These are phyloP conservation scores for Lathyrus oleraceus DNA, from an alignment of 306 rosid species.

Conservation along the genomic window DNA sequence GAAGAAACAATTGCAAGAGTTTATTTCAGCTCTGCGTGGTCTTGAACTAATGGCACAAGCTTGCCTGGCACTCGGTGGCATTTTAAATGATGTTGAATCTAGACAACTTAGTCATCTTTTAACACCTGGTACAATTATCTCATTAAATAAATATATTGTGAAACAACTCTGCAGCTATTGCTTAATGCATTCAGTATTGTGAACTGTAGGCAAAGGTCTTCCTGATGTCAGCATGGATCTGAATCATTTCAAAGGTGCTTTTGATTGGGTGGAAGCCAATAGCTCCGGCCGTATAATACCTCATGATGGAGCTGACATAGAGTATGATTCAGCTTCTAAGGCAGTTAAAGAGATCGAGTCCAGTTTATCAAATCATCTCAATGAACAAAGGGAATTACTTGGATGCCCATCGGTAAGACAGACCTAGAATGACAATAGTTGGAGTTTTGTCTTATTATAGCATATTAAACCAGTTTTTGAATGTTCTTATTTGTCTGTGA, in stretches of 20 bases:
- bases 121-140: constrained; percentile 62
- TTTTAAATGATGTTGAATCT: constrained; percentile 64
- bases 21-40: constrained; percentile 77
- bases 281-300: constrained; percentile 91
- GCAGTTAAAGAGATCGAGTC: constrained; percentile 64
- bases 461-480: constrained; percentile 20
- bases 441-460: constrained; percentile 26
- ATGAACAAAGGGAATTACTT: constrained; percentile 67
- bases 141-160: background rate
- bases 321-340: constrained; percentile 81
- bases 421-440: constrained; percentile 26
- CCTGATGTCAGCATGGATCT: constrained; percentile 59
- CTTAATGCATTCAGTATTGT: constrained; percentile 29
- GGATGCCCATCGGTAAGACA: constrained; percentile 62
- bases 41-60: constrained; percentile 82
- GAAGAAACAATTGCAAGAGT: constrained; percentile 80
- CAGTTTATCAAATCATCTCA: constrained; percentile 58
- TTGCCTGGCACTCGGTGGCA: constrained; percentile 61
- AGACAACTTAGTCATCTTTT: constrained; percentile 66
- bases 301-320: constrained; percentile 76
- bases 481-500: constrained; percentile 30
- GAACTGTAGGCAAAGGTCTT: constrained; percentile 69
- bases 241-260: constrained; percentile 82
- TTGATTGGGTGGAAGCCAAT: constrained; percentile 95
- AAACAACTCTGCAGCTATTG: constrained; percentile 24